These are phyloP conservation scores for Penicillium sp. DNA, from an alignment of 2,329 filamentous ascomycete species.

Conservation along the genomic window DNA sequence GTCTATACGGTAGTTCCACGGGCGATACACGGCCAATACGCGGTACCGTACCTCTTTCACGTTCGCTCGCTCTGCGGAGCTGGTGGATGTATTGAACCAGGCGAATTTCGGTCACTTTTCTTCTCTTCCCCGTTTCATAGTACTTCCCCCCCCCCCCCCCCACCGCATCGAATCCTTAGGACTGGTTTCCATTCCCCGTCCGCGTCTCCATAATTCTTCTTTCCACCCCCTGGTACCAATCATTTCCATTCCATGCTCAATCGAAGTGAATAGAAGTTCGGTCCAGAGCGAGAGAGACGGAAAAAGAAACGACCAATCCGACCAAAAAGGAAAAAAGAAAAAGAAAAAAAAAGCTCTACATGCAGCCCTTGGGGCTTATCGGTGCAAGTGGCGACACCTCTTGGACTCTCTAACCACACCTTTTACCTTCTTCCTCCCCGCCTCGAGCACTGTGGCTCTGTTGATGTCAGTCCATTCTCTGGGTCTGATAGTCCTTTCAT, in stretches of 20 bases:
- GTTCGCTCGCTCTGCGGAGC: no score
- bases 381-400: slow-evolving; percentile 18
- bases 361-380: slow-evolving; percentile 18
- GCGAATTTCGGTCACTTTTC: no score
- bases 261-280: background rate
- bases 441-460: slow-evolving; percentile 19
- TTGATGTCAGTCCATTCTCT: slow-evolving; percentile 16
- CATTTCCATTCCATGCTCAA: slow-evolving; percentile 12
- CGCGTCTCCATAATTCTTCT: slow-evolving; percentile 18
- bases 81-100: no score
- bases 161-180: slow-evolving; percentile 10
- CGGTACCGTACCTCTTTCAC: no score
- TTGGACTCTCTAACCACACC: slow-evolving; percentile 11
- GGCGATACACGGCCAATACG: no score
- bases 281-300: slow-evolving; percentile 2
- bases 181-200: slow-evolving; percentile 11
- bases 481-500: slow-evolving; percentile 13
- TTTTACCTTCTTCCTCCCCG: slow-evolving; percentile 2
- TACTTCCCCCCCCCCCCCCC: slow-evolving; percentile 13
- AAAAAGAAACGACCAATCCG: no score
- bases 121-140: background rate
- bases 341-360: slow-evolving; percentile 1
- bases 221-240: slow-evolving; percentile 18
- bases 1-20: no score
- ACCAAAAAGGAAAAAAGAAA: slow-evolving; percentile 7